Evolutionary conservation across 2,329 filamentous ascomycete genomes (phyloP), one percentile per base, ranked within the genome.

Genomic region (Rhexocercosporidium sp.): DNA sequence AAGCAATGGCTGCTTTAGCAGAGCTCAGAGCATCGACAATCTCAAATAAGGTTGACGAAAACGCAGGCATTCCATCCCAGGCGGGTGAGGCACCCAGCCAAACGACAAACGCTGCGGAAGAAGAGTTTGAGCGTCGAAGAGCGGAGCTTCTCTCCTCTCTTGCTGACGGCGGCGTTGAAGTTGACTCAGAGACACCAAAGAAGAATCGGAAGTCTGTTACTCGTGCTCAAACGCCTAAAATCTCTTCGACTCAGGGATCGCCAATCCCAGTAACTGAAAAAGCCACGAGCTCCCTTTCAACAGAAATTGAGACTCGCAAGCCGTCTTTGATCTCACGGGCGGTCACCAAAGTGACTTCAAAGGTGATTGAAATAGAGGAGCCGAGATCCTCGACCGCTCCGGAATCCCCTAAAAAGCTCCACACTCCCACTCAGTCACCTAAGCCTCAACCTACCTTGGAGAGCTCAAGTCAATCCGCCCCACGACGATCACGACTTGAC

Each of bases 111-210:
- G 70, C 76, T 66, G 68, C 71, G 59, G 9, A 54, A 44, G 68
- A 78, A 7, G 81, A 84, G 31, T 84, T 88, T 66, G 82, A 86
- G 71, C 80, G 79, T 41, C 83, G 80, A 66, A 82, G 84, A 66
- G 79, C 84, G 69, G 80, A 83, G 49, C 77, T 89, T 18, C 78
- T 89, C 14, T 79, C 80, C 12, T 83, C 83, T 57, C 79, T 89
- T 34, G 81, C 80, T 49, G 78, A 78, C 25, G 86, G 86, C 7
- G 86, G 85, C 16, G 75, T 88, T 12, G 84, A 88, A 65, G 54
- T 65, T 27, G 59, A 31, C 4, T 9, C 20, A 57, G 57, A 65
- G 20, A 27, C 44, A 41, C 82, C 86, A 59, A 56, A 29, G 11
- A 25, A 65, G 6, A 14, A 44, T 12, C 59, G n/a, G 62, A 61